Base-by-base conservation (phyloP, 2,329 filamentous ascomycete species). In the Neodidymelliopsis sp. region DNA sequence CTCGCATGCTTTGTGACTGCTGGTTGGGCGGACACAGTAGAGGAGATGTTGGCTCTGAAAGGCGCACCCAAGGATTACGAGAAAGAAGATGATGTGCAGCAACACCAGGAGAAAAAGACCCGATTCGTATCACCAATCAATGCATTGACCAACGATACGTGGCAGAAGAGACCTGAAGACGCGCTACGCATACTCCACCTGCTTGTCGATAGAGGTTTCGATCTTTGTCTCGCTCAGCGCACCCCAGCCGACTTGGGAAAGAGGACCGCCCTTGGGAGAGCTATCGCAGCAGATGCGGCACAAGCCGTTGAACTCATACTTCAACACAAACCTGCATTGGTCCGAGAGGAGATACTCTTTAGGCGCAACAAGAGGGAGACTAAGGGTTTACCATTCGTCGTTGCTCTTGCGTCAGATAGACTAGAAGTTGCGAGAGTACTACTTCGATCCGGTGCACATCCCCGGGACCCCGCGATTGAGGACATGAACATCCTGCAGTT, bases 1-100 rank as follows among this genome's bases (percentile, higher is more conserved):
- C 39, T 61, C 16, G 40, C 56, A 20, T 59, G 58, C 31, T 59
- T 61, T 13, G 34, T 45, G 2, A 31, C 51, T 25, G 56, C 54
- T 35, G 58, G 58, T 16, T 61, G 56, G 56, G 56, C 58, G 18
- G 58, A 61, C 27, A 55, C 47, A 2, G 56, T 61, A 10, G 58
- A 61, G 38, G 49, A 52, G 3, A 52, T 61, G 54, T 9, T 59
- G 15, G 50, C 52, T 6, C 27, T 56, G 12, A 59, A 51, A 35
- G 41, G 54, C 7, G 27, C 36, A 4, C 51, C 56, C 0, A 42
- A 38, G 10, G 52, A 56, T 6, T 57, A 55, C 13, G 58, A 61
- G 22, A 55, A 50, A 27, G 58, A 53, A 10, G 58, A 61, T 6
- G 58, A 61, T 15, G 35, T 61, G 0, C 39, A 57, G 7, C 39